Evolutionary conservation across 2,329 filamentous ascomycete genomes (phyloP), one percentile per base, ranked within the genome.

Genomic region (Cylindrodendrum hubeiense): DNA sequence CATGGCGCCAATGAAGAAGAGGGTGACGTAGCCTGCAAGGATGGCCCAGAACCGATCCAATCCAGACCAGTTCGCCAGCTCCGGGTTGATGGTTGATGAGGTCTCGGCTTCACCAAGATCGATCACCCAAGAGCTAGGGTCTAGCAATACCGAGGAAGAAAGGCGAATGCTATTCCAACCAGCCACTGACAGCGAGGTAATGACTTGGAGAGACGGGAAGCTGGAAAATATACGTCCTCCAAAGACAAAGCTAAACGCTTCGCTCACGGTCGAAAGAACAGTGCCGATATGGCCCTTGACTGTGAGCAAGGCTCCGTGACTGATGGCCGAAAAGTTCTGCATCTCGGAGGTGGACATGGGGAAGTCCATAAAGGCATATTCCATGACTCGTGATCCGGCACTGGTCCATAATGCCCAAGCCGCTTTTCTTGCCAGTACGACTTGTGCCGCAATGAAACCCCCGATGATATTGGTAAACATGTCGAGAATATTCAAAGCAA

Each of bases 21-120:
- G 86, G 50, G 94, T 90, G 0, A 90, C 76, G 76, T 99, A 99
- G 13, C 96, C 96, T 51, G 91, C 86, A 2, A 94, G 73, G 41
- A 97, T 93, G 15, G 95, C 94, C 81, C 86, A 89, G 61, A 87
- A 86, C 30, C 89, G 83, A 77, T 93, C 91, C 17, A 85, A 83
- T 28, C 85, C 84, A 64, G 87, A 86, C 93, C 93, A 95, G 57
- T 89, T 85, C 1, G 90, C 89, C 56, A 94, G 80, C 26, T 83
- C 85, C 8, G 87, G 85, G 72, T 92, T 85, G 15, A 89, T 75
- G 0, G 77, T 50, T 22, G 78, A 67, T 1, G 77, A 67, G 4
- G 74, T 67, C 60, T 83, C 80, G 24, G 82, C 70, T 8, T 84
- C 75, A 62, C 82, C 84, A 7, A 91, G 79, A 65, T 84, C 86